Evolutionary conservation across 805 yeast species (phyloP), one percentile per base, ranked within the genome.

Genomic region (Hanseniaspora nectarophila): DNA sequence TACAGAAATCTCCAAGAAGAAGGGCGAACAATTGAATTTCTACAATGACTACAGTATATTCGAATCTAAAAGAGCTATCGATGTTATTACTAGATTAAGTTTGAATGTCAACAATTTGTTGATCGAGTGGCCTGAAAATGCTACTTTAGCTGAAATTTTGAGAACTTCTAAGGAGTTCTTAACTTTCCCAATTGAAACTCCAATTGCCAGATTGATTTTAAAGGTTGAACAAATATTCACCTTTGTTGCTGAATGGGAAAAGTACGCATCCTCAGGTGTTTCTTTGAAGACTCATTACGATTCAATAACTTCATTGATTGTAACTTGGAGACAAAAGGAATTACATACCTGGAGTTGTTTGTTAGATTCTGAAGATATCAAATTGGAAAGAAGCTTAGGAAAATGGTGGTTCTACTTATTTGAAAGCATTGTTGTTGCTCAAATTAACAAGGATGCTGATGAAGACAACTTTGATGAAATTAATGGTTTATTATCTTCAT

Each of bases 361-460:
- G 43, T 82, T 92, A 60, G 70, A 66, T 8, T 74, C 77, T 54
- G 95, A 87, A 62, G 82, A 79, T 46, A 56, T 60, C 16, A 66
- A 67, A 0, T 60, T 75, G 18, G 72, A 73, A 53, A 70, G 69
- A 43, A 70, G 66, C 6, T 67, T 81, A 44, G 87, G 94, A 21
- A 78, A 78, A 57, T 88, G 95, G 92, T 90, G 96, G 95, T 92
- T 81, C 68, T 79, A 88, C 62, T 70, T 92, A 45, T 92, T 82
- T 62, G 97, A 92, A 63, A 78, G 81, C 9, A 74, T 88, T n/a
- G 68, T 84, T 35, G 61, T 81, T 15, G 65, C 78, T 7, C 64
- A 70, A 15, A 70, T 66, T 10, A 73, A 69, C 12, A 63, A 59
- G 21, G 60, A 56, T 2, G 57, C 61, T 33, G 40, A 39, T 4